These are phyloP conservation scores for Globisporangium viniferum DNA, from an alignment of 352 stramenopile species.

Conservation along the genomic window DNA sequence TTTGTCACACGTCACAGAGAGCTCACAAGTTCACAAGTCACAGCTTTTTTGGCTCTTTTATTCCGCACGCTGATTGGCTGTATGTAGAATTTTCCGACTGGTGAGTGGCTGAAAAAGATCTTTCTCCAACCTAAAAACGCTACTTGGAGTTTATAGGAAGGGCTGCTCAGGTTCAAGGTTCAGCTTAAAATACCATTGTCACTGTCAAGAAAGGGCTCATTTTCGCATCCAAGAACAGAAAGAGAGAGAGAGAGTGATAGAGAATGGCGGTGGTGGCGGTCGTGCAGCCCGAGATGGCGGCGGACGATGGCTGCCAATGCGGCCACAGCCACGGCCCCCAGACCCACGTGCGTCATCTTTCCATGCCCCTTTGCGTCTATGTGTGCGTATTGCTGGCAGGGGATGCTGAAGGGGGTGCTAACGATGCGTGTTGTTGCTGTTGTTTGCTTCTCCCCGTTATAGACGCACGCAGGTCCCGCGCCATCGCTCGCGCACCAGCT, in stretches of 20 bases:
- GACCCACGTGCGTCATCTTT: background rate
- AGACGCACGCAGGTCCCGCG: background rate
- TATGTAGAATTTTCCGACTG: too few relatives aligned
- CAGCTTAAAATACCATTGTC: background rate
- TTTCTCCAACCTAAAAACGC: slow-evolving; percentile 2
- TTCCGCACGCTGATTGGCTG: too few relatives aligned
- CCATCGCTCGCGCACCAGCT: slow-evolving; percentile 55
- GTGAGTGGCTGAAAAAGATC: slow-evolving; percentile 4
- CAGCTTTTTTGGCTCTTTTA: background rate
- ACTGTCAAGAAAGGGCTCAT: background rate
- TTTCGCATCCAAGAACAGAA: background rate
- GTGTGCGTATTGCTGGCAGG: too few relatives aligned
- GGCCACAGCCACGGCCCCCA: slow-evolving; percentile 33
- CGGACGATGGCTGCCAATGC: slow-evolving; percentile 24
- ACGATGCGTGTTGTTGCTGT: background rate
- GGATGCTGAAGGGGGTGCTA: background rate
- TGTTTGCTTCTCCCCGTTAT: background rate
- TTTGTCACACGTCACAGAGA: background rate
- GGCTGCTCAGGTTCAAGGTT: background rate
- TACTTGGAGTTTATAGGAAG: background rate
- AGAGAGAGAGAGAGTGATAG: slow-evolving; percentile 7
- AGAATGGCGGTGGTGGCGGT: slow-evolving; percentile 7
- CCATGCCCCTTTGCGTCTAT: background rate
- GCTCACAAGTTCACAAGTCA: background rate
- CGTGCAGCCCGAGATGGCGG: slow-evolving; percentile 21